Conservation (phyloP, 202 grass and related monocot genomes). For the Panicum hallii region DNA sequence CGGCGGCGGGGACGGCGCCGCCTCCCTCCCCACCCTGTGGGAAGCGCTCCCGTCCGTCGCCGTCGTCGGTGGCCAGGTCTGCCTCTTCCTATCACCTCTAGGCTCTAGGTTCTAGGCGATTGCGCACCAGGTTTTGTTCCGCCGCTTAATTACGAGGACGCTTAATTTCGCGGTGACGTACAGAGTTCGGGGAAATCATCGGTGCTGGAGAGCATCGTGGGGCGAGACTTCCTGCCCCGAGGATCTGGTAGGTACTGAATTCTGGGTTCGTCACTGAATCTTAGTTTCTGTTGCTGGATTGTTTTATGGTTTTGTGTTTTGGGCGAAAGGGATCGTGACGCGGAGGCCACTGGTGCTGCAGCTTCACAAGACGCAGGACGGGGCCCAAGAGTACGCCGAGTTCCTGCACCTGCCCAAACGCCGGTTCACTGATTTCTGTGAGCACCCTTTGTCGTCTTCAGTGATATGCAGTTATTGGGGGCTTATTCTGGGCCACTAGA, state of each 20-base stretch:
- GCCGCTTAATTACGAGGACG: constrained; percentile 1
- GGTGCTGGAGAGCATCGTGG: constrained; percentile 92
- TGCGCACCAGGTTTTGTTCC: constrained; percentile 26
- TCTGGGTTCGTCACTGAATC: background rate
- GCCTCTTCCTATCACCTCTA: background rate
- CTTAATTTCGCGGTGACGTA: constrained; percentile 12
- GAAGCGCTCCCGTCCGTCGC: constrained; percentile 90
- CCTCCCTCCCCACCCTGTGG: constrained; percentile 81
- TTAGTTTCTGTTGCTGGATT: background rate
- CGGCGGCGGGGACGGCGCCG: constrained; percentile 54
- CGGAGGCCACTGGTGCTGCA: constrained; percentile 88
- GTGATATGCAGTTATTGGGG: background rate
- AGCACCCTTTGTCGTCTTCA: constrained; percentile 23
- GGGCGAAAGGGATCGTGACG: constrained; percentile 81
- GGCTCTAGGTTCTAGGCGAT: background rate
- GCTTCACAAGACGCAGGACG: constrained; percentile 74
- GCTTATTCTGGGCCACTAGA: background rate
- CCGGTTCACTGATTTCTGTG: constrained; percentile 78
- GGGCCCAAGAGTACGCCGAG: constrained; percentile 70
- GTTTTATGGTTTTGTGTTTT: constrained; percentile 24
- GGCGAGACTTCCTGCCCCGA: constrained; percentile 86
- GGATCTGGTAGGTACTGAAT: constrained; percentile 63
- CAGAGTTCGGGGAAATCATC: constrained; percentile 96
- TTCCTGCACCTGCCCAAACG: constrained; percentile 81
- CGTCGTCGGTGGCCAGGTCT: constrained; percentile 92